These are phyloP conservation scores for Monosporascus sp. DNA, from an alignment of 2,329 filamentous ascomycete species.

Conservation along the genomic window DNA sequence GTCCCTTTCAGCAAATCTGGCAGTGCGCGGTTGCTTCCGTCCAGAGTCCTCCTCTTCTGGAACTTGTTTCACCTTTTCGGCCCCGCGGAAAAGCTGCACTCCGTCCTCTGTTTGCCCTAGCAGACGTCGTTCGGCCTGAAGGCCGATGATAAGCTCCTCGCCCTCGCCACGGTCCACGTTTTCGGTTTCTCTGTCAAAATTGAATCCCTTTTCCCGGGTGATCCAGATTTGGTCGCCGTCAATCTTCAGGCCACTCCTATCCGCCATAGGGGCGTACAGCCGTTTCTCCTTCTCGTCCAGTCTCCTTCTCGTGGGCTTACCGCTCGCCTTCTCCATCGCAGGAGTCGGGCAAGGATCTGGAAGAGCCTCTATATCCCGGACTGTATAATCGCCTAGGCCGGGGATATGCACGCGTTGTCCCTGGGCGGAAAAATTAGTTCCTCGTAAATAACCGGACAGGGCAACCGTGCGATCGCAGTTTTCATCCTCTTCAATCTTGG, in stretches of 20 bases:
- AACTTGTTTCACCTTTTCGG: conserved; percentile 58
- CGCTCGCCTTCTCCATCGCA: conserved; percentile 78
- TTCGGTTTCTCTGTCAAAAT: conserved; percentile 64
- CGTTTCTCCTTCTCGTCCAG: conserved; percentile 96
- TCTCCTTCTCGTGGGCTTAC: conserved; percentile 73
- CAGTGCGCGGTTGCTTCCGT: conserved; percentile 52
- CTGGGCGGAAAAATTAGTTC: conserved; percentile 85
- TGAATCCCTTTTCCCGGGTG: conserved; percentile 64
- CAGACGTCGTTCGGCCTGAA: conserved; percentile 76
- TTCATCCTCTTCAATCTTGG: conserved; percentile 77
- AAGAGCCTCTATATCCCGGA: conserved; percentile 76
- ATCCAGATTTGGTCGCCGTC: conserved; percentile 97
- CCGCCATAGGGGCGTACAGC: conserved; percentile 95
- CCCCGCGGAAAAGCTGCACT: conserved; percentile 79
- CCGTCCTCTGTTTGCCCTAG: conserved; percentile 79
- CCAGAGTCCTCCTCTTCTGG: conserved; percentile 56
- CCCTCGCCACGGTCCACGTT: conserved; percentile 79
- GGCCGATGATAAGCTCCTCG: conserved; percentile 85
- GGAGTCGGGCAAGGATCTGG: conserved; percentile 96
- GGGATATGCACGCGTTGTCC: conserved; percentile 88
- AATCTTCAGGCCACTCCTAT: conserved; percentile 91
- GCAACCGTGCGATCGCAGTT: conserved; percentile 90
- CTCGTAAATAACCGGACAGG: conserved; percentile 87
- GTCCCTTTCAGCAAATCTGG: conserved; percentile 55
- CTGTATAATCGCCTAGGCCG: conserved; percentile 82